Base-by-base conservation (phyloP, 768 basidiomycete genomes). In the Wakefieldia striispora region DNA sequence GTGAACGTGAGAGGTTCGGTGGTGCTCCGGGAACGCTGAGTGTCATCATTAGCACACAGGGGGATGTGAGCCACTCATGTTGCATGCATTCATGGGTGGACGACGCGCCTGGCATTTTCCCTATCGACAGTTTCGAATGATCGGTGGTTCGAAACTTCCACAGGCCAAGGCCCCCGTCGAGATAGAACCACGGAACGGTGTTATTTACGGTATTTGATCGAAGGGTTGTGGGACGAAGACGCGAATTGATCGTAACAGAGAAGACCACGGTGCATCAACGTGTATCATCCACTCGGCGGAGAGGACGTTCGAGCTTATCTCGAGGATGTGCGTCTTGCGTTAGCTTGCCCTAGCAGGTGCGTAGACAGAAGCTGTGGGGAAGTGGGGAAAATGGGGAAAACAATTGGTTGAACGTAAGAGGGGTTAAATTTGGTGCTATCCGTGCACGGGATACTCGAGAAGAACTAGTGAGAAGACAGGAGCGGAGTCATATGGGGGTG, bases 301-400 rank as follows among this genome's bases (percentile, higher is more conserved):
- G 45, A 29, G 37, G 13, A 26, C 21, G n/a, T 40, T 33, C 27
- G 23, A 40, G 38, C 43, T n/a, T 36, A 33, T 45, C 46, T 33
- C 27, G 17, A 40, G 33, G 26, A 40, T 11, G 21, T 19, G 17
- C 26, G 31, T 11, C 44, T 17, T 19, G 17, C 26, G 31, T 11
- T 41, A 45, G 16, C 33, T 6, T 34, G 43, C 35, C 31, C 12
- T 26, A 16, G 12, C 34, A 42, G 34, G 33, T 43, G 37, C 40
- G 55, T 35, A 24, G 39, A 35, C 39, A 35, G 45, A 45, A 51
- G 37, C 39, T 54, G 47, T 54, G 50, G 61, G 54, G 55, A 61
- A 58, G 56, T 20, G 64, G 61, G 66, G 64, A 55, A 67, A 47
- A 39, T 47, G 63, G 60, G 56, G 49, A 45, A 2, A 12, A 48